Evolutionary conservation across 129 eudicot genomes (phyloP), one percentile per base, ranked within the genome.

Genomic region (Chrysanthemum makinoi): DNA sequence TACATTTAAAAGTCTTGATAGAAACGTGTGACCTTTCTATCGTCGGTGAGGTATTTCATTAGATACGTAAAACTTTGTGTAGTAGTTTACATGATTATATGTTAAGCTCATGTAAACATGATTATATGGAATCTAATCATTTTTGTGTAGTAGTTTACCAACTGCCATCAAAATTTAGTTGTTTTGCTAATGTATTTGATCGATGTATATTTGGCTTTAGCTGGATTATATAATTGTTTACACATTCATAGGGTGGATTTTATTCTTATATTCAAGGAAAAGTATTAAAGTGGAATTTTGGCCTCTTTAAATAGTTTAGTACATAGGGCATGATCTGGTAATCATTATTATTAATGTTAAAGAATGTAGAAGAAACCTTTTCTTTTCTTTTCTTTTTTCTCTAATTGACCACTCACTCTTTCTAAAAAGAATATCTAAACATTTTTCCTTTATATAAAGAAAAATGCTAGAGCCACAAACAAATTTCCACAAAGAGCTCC

Each of bases 211-310:
- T 2, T 71, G 75, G 75, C 7, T 57, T 30, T 62, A 62, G 63
- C 52, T 73, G 53, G 63, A 73, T 18, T 20, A 33, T 30, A 62
- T 35, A 17, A 50, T 72, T 62, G 4, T 62, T 33, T 30, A 50
- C 17, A 30, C 13, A 73, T 48, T 39, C 10, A 39, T 8, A 39
- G 46, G 46, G 46, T 39, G 46, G 46, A 39, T 39, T 39, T 39
- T 39, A 39, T 39, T 39, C 46, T 39, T 39, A 39, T 7, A 39
- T 63, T 12, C 43, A 65, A 72, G 61, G 47, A 78, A 72, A 71
- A 28, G 18, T 59, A 48, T 57, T 62, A 72, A 71, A 72, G 82
- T 72, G 72, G 68, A 56, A 63, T 72, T 56, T 78, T 64, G 73
- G 68, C 72, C 67, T 72, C 77, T 71, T 71, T 72, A 22, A 78